These are phyloP conservation scores for Neckera pumila DNA, from an alignment of 225 moss, liverwort and hornwort genomes.

Conservation along the genomic window DNA sequence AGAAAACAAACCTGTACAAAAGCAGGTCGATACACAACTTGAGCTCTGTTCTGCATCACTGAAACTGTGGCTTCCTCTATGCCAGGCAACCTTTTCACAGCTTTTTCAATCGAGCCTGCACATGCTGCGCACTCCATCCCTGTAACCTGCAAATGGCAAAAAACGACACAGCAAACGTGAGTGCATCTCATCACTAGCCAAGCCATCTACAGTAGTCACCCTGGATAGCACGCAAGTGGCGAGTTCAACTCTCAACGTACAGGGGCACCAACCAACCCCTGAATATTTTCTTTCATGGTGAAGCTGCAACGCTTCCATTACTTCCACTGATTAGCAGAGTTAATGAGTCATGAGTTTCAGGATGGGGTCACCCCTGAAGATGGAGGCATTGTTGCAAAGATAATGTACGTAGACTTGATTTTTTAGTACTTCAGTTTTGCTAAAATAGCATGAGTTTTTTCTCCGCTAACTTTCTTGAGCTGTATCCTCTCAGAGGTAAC, in stretches of 20 bases:
- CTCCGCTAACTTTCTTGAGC: not conserved
- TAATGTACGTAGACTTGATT: not conserved
- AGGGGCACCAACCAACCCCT: not conserved
- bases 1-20: constrained; percentile 48
- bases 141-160: constrained; percentile 27
- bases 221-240: not conserved
- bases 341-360: not conserved
- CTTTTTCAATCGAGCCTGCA: constrained; percentile 88
- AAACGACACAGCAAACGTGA: not conserved
- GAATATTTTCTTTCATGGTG: not conserved
- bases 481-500: not conserved
- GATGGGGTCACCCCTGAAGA: not conserved
- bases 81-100: constrained; percentile 82
- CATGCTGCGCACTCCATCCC: constrained; percentile 98
- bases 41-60: constrained; percentile 76
- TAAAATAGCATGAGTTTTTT: not conserved
- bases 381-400: not conserved
- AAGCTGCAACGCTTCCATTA: not conserved
- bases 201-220: not conserved
- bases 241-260: not conserved
- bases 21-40: constrained; percentile 73
- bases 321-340: not conserved
- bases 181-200: not conserved
- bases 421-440: not conserved
- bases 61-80: constrained; percentile 88